Conservation (phyloP, 768 basidiomycete genomes). For the Boletus reticulatus region DNA sequence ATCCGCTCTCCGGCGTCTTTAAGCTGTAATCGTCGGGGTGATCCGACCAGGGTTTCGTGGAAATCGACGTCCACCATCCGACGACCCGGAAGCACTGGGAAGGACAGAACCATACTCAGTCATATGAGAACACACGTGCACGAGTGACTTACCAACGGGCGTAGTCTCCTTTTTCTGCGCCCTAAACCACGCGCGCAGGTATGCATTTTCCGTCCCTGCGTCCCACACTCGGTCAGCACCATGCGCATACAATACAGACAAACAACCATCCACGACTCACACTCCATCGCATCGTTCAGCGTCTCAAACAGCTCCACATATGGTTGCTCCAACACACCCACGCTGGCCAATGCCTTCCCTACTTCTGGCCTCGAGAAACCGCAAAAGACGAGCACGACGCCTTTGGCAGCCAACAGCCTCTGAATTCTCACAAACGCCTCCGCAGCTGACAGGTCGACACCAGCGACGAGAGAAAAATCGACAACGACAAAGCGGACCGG, state of each 20-base stretch:
- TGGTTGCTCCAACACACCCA: slow-evolving; percentile 73
- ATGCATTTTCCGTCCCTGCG: slow-evolving; percentile 90
- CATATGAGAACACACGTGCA: background rate
- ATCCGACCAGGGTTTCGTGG: slow-evolving; percentile 44
- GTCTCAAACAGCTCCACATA: slow-evolving; percentile 80
- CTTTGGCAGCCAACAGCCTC: slow-evolving; percentile 68
- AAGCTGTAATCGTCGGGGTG: slow-evolving; percentile 67
- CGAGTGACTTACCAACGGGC: slow-evolving; percentile 40
- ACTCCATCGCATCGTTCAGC: slow-evolving; percentile 91
- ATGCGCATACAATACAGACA: background rate
- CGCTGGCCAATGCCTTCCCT: slow-evolving; percentile 71
- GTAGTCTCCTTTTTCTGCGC: slow-evolving; percentile 56
- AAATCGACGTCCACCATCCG: slow-evolving; percentile 48
- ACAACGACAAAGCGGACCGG: slow-evolving; percentile 90
- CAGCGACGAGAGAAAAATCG: slow-evolving; percentile 81
- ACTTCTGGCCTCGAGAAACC: slow-evolving; percentile 68
- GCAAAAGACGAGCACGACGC: slow-evolving; percentile 87
- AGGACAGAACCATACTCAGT: background rate
- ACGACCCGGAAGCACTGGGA: slow-evolving; percentile 55
- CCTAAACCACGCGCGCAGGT: slow-evolving; percentile 77
- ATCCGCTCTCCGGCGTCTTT: slow-evolving; percentile 71
- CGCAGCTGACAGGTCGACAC: slow-evolving; percentile 92
- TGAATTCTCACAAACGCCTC: slow-evolving; percentile 95
- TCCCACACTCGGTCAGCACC: slow-evolving; percentile 6
- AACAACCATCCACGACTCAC: slow-evolving; percentile 44